Evolutionary conservation across 352 stramenopile genomes (phyloP).

Genomic region (Phytopythium ostracodes): DNA sequence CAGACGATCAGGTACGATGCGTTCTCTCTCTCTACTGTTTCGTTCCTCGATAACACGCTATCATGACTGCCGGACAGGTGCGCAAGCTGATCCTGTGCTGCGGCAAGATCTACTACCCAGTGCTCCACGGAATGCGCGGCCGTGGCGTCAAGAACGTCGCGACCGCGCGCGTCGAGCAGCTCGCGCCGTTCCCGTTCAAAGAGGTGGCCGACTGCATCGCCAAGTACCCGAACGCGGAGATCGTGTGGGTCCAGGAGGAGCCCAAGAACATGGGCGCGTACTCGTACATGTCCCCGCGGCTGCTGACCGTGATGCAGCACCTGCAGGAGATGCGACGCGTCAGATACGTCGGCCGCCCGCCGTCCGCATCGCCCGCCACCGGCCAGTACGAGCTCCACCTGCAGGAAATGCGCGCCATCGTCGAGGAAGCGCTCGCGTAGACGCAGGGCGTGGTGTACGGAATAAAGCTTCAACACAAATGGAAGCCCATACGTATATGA

Average conservation of each 20-base stretch:
- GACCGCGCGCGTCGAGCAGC: constrained; percentile 75
- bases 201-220: constrained; percentile 88
- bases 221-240: constrained; percentile 93
- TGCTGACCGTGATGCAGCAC: constrained; percentile 93
- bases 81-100: constrained; percentile 77
- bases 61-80: constrained; percentile 27
- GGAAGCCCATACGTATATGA: no score
- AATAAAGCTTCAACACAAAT: no score
- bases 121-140: constrained; percentile 55
- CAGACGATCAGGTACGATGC: constrained; percentile 48
- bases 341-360: constrained; percentile 92
- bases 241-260: constrained; percentile 98
- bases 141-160: constrained; percentile 60
- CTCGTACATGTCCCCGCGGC: constrained; percentile 88
- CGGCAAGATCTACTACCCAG: constrained; percentile 84
- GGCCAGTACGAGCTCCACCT: constrained; percentile 94
- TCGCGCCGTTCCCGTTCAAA: constrained; percentile 98
- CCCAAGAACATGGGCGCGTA: constrained; percentile 99
- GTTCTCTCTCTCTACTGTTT: not conserved
- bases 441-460: not conserved
- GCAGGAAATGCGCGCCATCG: constrained; percentile 92
- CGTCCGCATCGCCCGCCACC: constrained; percentile 95
- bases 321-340: constrained; percentile 52
- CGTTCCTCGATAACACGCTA: not conserved
- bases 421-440: constrained; percentile 80